Percentiles rank a stretch among this genome's conserved stretches.
phyloP scores from a whole-genome alignment of 1,284 basidiomycete species.

The Tylopilus sp. region DNA sequence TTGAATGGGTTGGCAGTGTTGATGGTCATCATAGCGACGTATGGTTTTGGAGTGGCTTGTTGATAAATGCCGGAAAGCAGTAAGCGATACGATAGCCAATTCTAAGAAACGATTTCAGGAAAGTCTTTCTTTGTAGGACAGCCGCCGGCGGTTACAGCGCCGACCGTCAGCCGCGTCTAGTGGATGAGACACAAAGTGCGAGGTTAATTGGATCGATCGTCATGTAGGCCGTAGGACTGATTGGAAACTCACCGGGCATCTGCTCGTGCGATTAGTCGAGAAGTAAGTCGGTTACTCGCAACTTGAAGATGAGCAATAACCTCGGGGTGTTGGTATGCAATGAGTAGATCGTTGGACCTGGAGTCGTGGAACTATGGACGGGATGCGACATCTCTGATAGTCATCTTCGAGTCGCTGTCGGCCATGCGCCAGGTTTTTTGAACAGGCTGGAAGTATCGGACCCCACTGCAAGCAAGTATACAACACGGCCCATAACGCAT shows the following conservation, averaged over 20 bases:
- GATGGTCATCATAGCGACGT: constrained; percentile 16
- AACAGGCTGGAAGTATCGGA: too few species aligned
- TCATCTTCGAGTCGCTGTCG: not conserved
- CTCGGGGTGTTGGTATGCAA: not conserved
- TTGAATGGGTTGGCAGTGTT: constrained; percentile 17
- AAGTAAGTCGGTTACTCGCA: not conserved
- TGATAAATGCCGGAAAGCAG: constrained; percentile 1
- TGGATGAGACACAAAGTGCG: not conserved
- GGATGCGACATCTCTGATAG: not conserved
- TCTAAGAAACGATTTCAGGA: not conserved
- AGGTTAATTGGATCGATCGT: not conserved
- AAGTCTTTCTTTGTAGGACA: constrained; percentile 11
- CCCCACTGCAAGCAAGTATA: too few species aligned
- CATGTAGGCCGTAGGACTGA: not conserved
- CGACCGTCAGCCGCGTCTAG: constrained; percentile 18
- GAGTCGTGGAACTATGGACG: not conserved
- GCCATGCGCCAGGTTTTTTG: not conserved
- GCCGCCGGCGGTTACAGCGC: constrained; percentile 6
- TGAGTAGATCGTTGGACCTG: not conserved
- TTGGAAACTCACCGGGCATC: constrained; percentile 8
- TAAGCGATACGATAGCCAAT: constrained; percentile 4
- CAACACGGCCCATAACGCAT: too few species aligned
- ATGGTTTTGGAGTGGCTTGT: constrained; percentile 1
- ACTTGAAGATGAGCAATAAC: not conserved
- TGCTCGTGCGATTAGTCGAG: not conserved